Evolutionary conservation across 2,329 filamentous ascomycete species (phyloP).

Genomic region (Chaetomium olivaceum): DNA sequence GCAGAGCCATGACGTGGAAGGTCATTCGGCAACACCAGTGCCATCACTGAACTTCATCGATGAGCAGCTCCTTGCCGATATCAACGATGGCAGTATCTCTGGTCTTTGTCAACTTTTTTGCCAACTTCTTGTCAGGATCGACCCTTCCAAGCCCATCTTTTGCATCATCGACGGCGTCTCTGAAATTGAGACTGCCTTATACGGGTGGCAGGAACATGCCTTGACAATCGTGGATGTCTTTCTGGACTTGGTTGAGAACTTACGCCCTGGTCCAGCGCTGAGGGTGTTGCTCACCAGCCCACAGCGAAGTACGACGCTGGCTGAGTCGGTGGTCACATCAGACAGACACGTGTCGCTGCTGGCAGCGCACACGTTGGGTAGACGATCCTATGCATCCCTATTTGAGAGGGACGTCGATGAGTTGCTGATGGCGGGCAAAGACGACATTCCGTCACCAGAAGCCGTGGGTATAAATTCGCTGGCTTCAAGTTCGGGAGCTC

Average conservation of each 20-base stretch:
- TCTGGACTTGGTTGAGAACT: neutral
- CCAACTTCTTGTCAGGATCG: neutral
- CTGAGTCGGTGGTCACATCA: neutral
- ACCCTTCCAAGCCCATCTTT: slow-evolving; percentile 1
- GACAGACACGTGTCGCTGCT: neutral
- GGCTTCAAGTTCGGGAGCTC: neutral
- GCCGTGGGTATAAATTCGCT: neutral
- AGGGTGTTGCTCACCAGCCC: slow-evolving; percentile 5
- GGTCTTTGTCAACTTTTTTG: slow-evolving; percentile 1
- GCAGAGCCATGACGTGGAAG: neutral
- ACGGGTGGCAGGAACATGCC: slow-evolving; percentile 1
- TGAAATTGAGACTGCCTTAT: neutral
- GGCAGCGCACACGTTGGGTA: neutral
- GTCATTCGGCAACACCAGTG: neutral
- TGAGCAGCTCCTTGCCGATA: neutral
- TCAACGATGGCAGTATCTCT: neutral
- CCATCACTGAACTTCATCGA: neutral
- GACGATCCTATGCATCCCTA: neutral
- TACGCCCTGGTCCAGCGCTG: neutral
- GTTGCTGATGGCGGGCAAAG: neutral
- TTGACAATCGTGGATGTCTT: neutral
- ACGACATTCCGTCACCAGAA: neutral
- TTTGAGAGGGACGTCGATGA: neutral
- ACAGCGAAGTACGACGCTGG: neutral
- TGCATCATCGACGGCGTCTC: slow-evolving; percentile 3